phyloP scores from a whole-genome alignment of 2,329 filamentous ascomycete species.

The Aspergillus terreus region DNA sequence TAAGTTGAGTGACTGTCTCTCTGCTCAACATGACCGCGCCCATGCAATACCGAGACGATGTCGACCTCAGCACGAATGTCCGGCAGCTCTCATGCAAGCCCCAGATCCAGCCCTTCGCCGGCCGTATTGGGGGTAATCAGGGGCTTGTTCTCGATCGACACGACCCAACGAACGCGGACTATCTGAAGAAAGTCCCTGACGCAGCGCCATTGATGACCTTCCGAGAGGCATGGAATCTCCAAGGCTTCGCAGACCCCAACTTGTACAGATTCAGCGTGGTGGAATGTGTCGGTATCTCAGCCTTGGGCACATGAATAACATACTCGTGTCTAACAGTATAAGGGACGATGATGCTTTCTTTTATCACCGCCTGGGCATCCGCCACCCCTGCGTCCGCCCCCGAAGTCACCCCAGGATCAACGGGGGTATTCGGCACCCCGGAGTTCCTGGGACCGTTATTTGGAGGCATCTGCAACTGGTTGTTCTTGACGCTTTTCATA shows the following conservation, averaged over 20 bases:
- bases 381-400: conserved; percentile 6
- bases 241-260: conserved; percentile 29
- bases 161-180: conserved; percentile 22
- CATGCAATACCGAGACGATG: not conserved
- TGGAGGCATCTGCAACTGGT: conserved; percentile 37
- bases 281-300: conserved; percentile 34
- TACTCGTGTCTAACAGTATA: too few relatives aligned
- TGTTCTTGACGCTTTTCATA: conserved; percentile 48
- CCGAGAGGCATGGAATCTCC: conserved; percentile 32
- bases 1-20: not conserved
- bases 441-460: conserved; percentile 29
- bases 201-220: conserved; percentile 31
- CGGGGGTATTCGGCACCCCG: conserved; percentile 25
- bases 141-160: conserved; percentile 13
- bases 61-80: not conserved
- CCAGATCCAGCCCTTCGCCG: conserved; percentile 9
- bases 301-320: too few relatives aligned
- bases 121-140: conserved; percentile 11
- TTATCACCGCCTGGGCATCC: conserved; percentile 20
- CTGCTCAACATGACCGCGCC: not conserved
- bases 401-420: conserved; percentile 5
- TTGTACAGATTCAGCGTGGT: conserved; percentile 42
- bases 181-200: conserved; percentile 31
- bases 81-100: not conserved
- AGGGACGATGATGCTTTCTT: conserved; percentile 26